phyloP scores from a whole-genome alignment of 768 basidiomycete genomes.

The Phanerodontia chrysosporium region DNA sequence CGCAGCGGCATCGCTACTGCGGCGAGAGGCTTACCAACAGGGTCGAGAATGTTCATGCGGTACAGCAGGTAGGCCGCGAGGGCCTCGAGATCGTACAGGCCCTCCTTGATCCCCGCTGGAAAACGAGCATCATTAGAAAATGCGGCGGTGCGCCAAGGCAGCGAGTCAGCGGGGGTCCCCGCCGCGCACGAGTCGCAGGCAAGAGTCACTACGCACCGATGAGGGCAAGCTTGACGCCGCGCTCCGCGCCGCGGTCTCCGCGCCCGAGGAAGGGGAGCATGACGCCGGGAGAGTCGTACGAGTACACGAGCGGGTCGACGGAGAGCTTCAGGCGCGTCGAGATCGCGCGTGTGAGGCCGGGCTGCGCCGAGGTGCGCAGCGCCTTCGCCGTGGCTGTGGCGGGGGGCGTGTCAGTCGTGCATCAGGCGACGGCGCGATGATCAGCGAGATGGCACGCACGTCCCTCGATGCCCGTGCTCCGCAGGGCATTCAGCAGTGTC shows the following conservation, averaged over 20 bases:
- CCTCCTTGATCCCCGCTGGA: slow-evolving; percentile 95
- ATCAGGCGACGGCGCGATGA: neutral
- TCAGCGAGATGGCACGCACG: slow-evolving; percentile 48
- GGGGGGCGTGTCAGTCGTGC: neutral
- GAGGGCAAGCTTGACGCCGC: slow-evolving; percentile 88
- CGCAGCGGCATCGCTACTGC: neutral
- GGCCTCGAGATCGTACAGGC: slow-evolving; percentile 79
- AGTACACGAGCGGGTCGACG: slow-evolving; percentile 79
- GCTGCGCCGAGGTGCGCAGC: slow-evolving; percentile 81
- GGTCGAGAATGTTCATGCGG: slow-evolving; percentile 75
- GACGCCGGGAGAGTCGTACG: slow-evolving; percentile 93
- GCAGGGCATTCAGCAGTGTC: slow-evolving; percentile 84
- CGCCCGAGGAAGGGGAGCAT: slow-evolving; percentile 94
- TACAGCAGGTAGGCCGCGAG: slow-evolving; percentile 86
- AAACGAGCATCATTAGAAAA: too few relatives aligned
- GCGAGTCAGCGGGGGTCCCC: neutral
- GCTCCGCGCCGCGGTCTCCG: slow-evolving; percentile 82
- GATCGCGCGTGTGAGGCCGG: slow-evolving; percentile 85
- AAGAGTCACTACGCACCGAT: slow-evolving; percentile 61
- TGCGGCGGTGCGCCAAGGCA: slow-evolving; percentile 7
- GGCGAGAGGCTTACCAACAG: slow-evolving; percentile 45
- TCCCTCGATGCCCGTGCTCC: slow-evolving; percentile 82
- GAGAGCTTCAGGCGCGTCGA: slow-evolving; percentile 88
- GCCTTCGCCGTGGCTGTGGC: slow-evolving; percentile 76
- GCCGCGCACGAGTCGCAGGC: neutral